Conservation (phyloP, 306 rosid species). For the Neltuma alba region DNA sequence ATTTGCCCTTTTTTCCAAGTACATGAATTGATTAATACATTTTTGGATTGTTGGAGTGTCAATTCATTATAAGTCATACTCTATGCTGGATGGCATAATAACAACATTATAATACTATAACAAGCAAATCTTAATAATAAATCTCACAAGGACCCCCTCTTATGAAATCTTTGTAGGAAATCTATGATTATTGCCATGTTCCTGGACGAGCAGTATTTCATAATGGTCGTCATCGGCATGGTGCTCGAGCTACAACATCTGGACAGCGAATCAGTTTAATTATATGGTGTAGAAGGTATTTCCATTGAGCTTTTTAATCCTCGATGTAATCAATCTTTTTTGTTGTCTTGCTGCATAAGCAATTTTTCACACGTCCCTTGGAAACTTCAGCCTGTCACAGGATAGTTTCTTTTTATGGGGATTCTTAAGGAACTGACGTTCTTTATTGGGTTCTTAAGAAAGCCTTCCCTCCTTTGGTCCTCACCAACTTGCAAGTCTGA, state of each 20-base stretch:
- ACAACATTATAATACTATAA: constrained; percentile 8
- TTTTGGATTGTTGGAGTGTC: constrained; percentile 1
- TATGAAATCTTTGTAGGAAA: constrained; percentile 57
- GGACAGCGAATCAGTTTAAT: constrained; percentile 79
- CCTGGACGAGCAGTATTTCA: constrained; percentile 92
- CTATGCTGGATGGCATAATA: constrained; percentile 4
- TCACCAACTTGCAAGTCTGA: neutral
- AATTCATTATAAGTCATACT: constrained; percentile 3
- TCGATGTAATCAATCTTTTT: neutral
- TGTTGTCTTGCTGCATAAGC: neutral
- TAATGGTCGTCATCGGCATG: constrained; percentile 91
- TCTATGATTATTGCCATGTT: constrained; percentile 71
- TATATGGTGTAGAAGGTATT: constrained; percentile 95
- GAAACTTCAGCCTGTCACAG: neutral
- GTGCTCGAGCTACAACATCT: constrained; percentile 84
- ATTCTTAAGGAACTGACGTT: constrained; percentile 15
- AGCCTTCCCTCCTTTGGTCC: neutral
- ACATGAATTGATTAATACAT: constrained; percentile 14
- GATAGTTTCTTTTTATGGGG: neutral
- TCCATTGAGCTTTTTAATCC: constrained; percentile 16
- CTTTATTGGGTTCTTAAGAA: neutral
- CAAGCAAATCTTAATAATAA: constrained; percentile 7
- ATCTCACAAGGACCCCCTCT: constrained; percentile 9
- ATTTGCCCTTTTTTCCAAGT: neutral
- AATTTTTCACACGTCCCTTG: neutral